phyloP scores from a whole-genome alignment of 31 red algal species.

The Asparagopsis taxiformis region DNA sequence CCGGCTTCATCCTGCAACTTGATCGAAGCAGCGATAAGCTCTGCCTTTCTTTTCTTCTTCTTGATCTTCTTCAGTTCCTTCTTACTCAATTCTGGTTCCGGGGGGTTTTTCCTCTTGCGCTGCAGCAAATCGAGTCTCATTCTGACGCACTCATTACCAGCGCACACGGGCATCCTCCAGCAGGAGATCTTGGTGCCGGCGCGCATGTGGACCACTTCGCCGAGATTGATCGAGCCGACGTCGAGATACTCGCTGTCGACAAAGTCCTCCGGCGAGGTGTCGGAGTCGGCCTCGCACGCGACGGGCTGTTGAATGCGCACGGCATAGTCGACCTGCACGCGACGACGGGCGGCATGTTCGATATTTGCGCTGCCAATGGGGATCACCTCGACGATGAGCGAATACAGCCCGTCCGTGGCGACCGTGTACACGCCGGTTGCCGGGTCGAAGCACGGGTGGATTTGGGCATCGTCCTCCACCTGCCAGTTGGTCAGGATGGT shows the following conservation, averaged over 20 bases:
- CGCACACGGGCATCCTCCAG: conserved; percentile 24
- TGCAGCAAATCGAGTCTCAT: conserved; percentile 39
- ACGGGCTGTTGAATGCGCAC: conserved; percentile 22
- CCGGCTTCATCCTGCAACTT: not conserved
- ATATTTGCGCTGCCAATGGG: conserved; percentile 25
- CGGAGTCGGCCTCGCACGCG: too few species aligned
- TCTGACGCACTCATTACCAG: conserved; percentile 39
- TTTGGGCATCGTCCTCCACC: conserved; percentile 11
- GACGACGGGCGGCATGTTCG: not conserved
- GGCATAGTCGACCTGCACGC: conserved; percentile 27
- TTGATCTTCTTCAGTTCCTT: conserved; percentile 46
- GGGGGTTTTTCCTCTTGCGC: conserved; percentile 35
- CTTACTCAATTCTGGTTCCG: conserved; percentile 26
- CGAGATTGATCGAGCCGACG: conserved; percentile 46
- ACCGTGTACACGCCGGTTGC: conserved; percentile 20
- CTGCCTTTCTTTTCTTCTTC: conserved; percentile 30
- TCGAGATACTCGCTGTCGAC: conserved; percentile 33
- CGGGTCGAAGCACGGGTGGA: conserved; percentile 37
- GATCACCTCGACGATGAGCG: conserved; percentile 44
- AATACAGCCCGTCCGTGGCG: conserved; percentile 41
- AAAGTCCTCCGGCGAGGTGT: conserved; percentile 32
- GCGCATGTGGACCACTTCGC: conserved; percentile 33
- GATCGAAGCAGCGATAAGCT: not conserved
- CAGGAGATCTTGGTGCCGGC: conserved; percentile 36
- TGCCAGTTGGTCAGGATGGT: conserved; percentile 14